Evolutionary conservation across 805 yeast genomes (phyloP), one percentile per base, ranked within the genome.

Genomic region (Candida glaebosa): DNA sequence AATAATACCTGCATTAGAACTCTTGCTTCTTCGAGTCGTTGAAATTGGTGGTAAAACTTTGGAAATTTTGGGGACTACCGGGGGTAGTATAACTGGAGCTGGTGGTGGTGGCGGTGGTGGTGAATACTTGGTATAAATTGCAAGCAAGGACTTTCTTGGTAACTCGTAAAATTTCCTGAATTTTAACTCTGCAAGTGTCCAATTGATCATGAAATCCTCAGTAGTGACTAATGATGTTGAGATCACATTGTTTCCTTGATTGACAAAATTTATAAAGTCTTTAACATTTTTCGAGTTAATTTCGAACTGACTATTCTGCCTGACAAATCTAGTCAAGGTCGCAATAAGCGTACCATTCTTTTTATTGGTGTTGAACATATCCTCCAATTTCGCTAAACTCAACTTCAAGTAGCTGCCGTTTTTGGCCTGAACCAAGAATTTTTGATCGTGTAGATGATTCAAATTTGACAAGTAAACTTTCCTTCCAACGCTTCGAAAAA

Each of bases 341-440:
- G 81, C 76, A 38, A 76, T 60, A 18, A 78, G 52, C 8, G 73
- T 60, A 19, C 74, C 76, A 48, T 75, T 78, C 44, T 73, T 76
- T 44, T 65, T 76, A 12, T 73, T 57, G n/a, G 65, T 60, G 44
- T 67, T 67, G 56, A 71, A 65, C 24, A 57, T 46, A 10, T 67
- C 75, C 18, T 69, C 71, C 41, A 69, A 52, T 6, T 51, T 51
- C 5, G 45, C 53, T 34, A 60, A 50, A 6, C 53, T 53, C 14
- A 40, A 50, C 30, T 55, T 60, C 49, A 68, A 72, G 22, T 64
- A 63, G 20, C 42, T 52, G 38, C 54, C 57, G 46, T 57, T 60
- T 41, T 46, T 56, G 15, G 56, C 51, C 44, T 56, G 56, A 35
- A 54, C 49, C 8, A 58, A 45, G 16, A 73, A 57, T 39, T 68